These are phyloP conservation scores for Sporothrix dimorphospora DNA, from an alignment of 2,329 filamentous ascomycete species.

Conservation along the genomic window DNA sequence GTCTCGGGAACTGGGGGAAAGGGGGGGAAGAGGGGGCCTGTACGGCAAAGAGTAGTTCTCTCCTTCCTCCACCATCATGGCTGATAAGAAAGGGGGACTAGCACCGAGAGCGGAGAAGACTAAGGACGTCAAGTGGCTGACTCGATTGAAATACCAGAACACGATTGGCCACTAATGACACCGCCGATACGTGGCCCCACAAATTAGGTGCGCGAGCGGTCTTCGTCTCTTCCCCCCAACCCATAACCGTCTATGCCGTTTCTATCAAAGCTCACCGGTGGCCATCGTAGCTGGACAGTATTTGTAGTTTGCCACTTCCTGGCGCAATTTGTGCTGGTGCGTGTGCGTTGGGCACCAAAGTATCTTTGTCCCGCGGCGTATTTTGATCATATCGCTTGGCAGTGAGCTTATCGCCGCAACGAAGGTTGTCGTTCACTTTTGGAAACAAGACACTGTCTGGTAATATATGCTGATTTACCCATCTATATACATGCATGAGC, in stretches of 20 bases:
- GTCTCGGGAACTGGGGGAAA: neutral
- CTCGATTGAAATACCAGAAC: neutral
- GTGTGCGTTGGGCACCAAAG: too few species aligned
- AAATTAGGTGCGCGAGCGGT: neutral
- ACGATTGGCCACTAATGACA: neutral
- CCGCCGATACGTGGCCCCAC: neutral
- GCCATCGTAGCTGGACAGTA: too few species aligned
- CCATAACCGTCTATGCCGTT: neutral
- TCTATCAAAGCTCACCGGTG: too few species aligned
- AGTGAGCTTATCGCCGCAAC: too few species aligned
- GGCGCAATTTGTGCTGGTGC: too few species aligned
- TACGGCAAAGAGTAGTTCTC: neutral
- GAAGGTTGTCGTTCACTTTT: too few species aligned
- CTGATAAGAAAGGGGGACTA: neutral
- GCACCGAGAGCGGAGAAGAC: neutral
- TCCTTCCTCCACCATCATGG: neutral
- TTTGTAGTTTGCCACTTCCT: too few species aligned
- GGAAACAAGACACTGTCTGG: too few species aligned
- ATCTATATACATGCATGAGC: too few species aligned
- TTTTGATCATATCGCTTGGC: too few species aligned
- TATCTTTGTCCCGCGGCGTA: too few species aligned
- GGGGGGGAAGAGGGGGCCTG: neutral
- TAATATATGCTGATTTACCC: too few species aligned
- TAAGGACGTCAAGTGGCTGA: neutral
- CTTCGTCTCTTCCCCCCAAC: neutral